Conservation (phyloP, 441 rosid genomes). For the Dalechampia spathulata region DNA sequence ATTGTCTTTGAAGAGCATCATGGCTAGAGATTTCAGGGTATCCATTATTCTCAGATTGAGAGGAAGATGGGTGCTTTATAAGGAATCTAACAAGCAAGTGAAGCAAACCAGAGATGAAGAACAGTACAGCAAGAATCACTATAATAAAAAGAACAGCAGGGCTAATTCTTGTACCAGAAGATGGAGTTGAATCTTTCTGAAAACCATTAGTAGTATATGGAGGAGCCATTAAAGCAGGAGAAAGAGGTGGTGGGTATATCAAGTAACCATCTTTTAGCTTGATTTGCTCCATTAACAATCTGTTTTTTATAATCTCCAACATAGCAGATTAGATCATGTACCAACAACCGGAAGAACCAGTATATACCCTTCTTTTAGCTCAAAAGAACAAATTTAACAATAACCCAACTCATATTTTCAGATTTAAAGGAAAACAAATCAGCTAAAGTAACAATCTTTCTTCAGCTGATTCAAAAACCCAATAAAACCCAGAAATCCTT, state of each 20-base stretch:
- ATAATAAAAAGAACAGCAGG: conserved; percentile 64
- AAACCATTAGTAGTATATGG: conserved; percentile 25
- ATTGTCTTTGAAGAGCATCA: conserved; percentile 55
- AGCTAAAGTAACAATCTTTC: not conserved
- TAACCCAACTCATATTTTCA: conserved; percentile 13
- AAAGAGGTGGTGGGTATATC: conserved; percentile 49
- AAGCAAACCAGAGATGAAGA: conserved; percentile 73
- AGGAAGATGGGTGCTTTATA: conserved; percentile 61
- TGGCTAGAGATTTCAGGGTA: conserved; percentile 32
- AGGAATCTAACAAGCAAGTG: conserved; percentile 77
- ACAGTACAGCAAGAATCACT: conserved; percentile 58
- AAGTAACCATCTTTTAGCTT: conserved; percentile 53
- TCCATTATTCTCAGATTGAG: conserved; percentile 31
- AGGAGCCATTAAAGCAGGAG: conserved; percentile 25
- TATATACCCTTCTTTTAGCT: conserved; percentile 2
- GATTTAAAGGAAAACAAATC: conserved; percentile 5
- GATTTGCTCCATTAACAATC: no score
- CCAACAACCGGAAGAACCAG: conserved; percentile 24
- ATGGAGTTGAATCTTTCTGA: conserved; percentile 36
- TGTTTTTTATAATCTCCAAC: no score
- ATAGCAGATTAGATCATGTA: conserved; percentile 27
- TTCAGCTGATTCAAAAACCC: not conserved
- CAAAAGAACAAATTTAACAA: conserved; percentile 21
- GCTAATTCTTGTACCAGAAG: conserved; percentile 60
- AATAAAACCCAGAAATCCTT: conserved; percentile 15